phyloP scores from a whole-genome alignment of 2,329 filamentous ascomycete species.

The Aspergillus clavatus region DNA sequence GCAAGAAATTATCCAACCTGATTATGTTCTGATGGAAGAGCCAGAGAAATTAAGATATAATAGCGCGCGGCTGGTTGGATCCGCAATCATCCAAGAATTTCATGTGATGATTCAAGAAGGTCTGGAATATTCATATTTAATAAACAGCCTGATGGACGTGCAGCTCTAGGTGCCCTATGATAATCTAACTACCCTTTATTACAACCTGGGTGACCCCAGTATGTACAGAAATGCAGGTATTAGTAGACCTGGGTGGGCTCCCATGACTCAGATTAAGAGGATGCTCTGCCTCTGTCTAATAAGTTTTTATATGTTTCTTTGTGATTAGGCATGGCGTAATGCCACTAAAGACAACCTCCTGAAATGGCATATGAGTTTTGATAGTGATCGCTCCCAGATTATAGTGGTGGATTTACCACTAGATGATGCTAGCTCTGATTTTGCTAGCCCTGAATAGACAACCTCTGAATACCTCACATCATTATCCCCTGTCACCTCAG shows the following conservation, averaged over 20 bases:
- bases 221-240: neutral
- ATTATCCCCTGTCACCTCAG: slow-evolving; percentile 4
- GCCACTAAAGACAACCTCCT: slow-evolving; percentile 8
- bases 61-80: slow-evolving; percentile 12
- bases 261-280: slow-evolving; percentile 6
- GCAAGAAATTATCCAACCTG: slow-evolving; percentile 5
- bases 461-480: slow-evolving; percentile 13
- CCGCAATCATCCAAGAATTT: slow-evolving; percentile 18
- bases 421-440: slow-evolving; percentile 1
- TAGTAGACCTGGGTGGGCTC: neutral
- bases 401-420: slow-evolving; percentile 9
- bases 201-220: slow-evolving; percentile 19
- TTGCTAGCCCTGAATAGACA: slow-evolving; percentile 5
- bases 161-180: slow-evolving; percentile 15
- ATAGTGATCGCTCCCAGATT: slow-evolving; percentile 14
- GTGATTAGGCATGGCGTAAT: slow-evolving; percentile 19
- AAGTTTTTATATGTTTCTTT: slow-evolving; percentile 10
- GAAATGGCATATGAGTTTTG: slow-evolving; percentile 16
- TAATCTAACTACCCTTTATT: slow-evolving; percentile 19
- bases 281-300: slow-evolving; percentile 20
- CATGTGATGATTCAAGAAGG: slow-evolving; percentile 25
- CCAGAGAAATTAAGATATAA: slow-evolving; percentile 14
- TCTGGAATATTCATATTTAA: slow-evolving; percentile 22
- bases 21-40: slow-evolving; percentile 1
- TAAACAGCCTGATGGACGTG: slow-evolving; percentile 16